Base-by-base conservation (phyloP, 164 flowering plant genomes). In the Piper longum region DNA sequence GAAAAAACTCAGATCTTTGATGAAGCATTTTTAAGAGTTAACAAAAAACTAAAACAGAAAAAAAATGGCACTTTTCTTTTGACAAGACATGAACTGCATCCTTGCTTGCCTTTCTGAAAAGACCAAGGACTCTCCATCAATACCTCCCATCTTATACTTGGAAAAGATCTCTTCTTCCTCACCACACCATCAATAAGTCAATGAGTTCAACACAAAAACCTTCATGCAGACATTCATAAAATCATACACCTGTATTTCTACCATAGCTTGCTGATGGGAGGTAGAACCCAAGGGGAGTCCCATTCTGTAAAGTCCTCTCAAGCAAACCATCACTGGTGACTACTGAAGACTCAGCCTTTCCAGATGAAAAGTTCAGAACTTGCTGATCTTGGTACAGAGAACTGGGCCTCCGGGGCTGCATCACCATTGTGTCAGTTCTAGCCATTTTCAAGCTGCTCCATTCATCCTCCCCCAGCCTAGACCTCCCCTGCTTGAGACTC, bases 301-400 rank as follows among this genome's bases (percentile, higher is more conserved):
- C 66, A 61, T 57, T 70, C 44, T 65, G 71, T 4, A 71, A 54
- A 62, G 54, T 63, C 43, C 74, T 72, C 39, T 52, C 67, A 16
- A 57, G 54, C 7, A 44, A 54, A 0, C 61, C 59, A 39, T 69
- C 69, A 57, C 54, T 48, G 26, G n/a, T 67, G n/a, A 70, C 60
- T 41, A 60, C 56, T 8, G 63, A 41, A 66, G 73, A 57, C 19
- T 80, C 83, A 57, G 82, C 57, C 67, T 75, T 78, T 52, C 87
- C 84, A 16, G 85, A 72, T 58, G 91, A 81, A 78, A 83, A 85
- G 76, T 85, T 78, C 42, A 85, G 79, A 86, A 83, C 79, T 61
- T 81, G 86, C 44, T 67, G 81, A 59, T 79, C 76, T 65, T 74
- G 63, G 74, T 76, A 73, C 9, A 69, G 41, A 68, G 77, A 70